Percentiles rank a stretch among this genome's conserved stretches.
These are phyloP conservation scores for Termitomyces sp. DNA, from an alignment of 768 basidiomycete genomes.

Conservation along the genomic window DNA sequence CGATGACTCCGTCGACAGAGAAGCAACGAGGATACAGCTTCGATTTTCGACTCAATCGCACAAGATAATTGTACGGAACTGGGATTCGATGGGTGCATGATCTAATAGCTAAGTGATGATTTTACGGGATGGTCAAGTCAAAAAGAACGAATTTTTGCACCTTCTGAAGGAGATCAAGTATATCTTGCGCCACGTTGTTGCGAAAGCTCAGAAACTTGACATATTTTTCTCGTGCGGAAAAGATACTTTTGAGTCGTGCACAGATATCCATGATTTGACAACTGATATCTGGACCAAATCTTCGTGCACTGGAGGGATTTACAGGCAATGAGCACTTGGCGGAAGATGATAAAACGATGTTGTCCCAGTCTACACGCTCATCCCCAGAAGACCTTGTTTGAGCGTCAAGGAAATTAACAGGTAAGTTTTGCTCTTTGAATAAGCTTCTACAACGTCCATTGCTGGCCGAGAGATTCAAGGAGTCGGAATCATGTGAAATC, in stretches of 20 bases:
- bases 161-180: not conserved
- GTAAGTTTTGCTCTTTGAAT: not conserved
- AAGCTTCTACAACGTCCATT: not conserved
- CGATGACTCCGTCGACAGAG: constrained; percentile 4
- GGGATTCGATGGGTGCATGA: constrained; percentile 5
- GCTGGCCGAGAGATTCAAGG: not conserved
- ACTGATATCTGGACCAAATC: not conserved
- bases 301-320: not conserved
- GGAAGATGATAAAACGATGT: not conserved
- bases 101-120: constrained; percentile 11
- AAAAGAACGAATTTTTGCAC: not conserved
- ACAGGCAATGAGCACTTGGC: not conserved
- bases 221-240: not conserved
- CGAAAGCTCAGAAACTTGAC: not conserved
- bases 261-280: not conserved
- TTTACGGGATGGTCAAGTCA: not conserved
- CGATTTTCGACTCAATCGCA: constrained; percentile 17
- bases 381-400: not conserved
- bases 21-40: constrained; percentile 21
- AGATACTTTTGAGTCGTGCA: not conserved
- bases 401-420: not conserved
- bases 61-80: constrained; percentile 10
- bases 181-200: not conserved
- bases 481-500: not conserved
- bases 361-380: not conserved